phyloP scores from a whole-genome alignment of 1,139 yeast species.

The Geotrichum siamense region DNA sequence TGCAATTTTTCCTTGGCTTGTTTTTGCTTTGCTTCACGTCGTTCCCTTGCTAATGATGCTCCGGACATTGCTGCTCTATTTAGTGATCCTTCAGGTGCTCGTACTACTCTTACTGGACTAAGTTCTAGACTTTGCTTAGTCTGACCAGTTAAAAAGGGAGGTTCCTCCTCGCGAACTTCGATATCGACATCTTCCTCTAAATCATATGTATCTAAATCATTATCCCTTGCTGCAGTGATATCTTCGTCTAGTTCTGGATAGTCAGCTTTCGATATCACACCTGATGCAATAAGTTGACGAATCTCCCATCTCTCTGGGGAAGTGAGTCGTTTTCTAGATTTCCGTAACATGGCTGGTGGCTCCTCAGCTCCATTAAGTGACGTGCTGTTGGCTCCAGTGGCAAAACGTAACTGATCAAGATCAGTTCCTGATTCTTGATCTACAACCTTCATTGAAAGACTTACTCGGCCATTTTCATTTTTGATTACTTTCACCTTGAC shows the following conservation, averaged over 20 bases:
- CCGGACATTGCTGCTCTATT: constrained; percentile 73
- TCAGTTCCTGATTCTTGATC: constrained; percentile 64
- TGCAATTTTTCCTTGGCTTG: constrained; percentile 45
- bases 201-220: constrained; percentile 34
- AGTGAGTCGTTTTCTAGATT: constrained; percentile 46
- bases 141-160: constrained; percentile 63
- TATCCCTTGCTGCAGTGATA: constrained; percentile 30
- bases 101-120: constrained; percentile 51
- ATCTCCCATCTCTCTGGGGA: constrained; percentile 92
- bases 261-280: constrained; percentile 61
- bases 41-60: constrained; percentile 57
- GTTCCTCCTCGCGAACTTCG: constrained; percentile 62
- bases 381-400: constrained; percentile 20
- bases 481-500: constrained; percentile 58
- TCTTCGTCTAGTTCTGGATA: constrained; percentile 63
- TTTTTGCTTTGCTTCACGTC: constrained; percentile 49
- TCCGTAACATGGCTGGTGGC: not conserved
- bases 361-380: constrained; percentile 10
- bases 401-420: constrained; percentile 17
- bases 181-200: constrained; percentile 60
- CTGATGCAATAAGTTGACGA: constrained; percentile 72
- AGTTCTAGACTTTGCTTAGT: constrained; percentile 40
- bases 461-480: constrained; percentile 44
- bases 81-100: constrained; percentile 74
- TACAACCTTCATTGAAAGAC: constrained; percentile 65